Percentiles rank a stretch among this genome's conserved stretches.
These are phyloP conservation scores for Myriosclerotinia scirpicola DNA, from an alignment of 2,329 filamentous ascomycete species.

Conservation along the genomic window DNA sequence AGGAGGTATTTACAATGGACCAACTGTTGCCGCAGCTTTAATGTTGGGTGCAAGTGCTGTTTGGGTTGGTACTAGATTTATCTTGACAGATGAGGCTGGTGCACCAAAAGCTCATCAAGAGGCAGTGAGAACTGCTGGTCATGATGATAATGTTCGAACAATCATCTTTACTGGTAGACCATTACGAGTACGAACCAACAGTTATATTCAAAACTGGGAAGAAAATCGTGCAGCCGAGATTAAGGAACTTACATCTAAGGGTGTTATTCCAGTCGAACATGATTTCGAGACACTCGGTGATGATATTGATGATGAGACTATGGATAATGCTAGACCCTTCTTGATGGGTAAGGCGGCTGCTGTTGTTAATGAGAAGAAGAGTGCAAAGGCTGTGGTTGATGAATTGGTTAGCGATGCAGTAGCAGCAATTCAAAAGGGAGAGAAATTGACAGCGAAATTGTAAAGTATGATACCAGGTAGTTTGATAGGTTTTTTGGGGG, in stretches of 20 bases:
- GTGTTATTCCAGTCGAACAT: conserved; percentile 88
- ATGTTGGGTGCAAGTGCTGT: conserved; percentile 91
- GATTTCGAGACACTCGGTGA: conserved; percentile 83
- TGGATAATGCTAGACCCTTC: conserved; percentile 89
- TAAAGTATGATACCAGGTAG: conserved; percentile 40
- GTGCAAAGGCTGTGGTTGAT: conserved; percentile 87
- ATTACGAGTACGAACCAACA: conserved; percentile 87
- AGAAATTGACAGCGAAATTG: conserved; percentile 69
- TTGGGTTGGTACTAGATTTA: conserved; percentile 96
- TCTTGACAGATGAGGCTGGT: conserved; percentile 90
- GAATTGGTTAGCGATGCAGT: conserved; percentile 88
- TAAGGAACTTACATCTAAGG: conserved; percentile 85
- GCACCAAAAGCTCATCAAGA: conserved; percentile 94
- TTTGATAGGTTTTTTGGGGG: too few relatives aligned
- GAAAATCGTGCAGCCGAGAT: conserved; percentile 87
- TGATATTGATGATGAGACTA: conserved; percentile 71
- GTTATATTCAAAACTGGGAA: conserved; percentile 94
- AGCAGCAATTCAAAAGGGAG: conserved; percentile 65
- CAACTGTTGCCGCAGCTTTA: conserved; percentile 82
- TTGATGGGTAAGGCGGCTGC: conserved; percentile 97
- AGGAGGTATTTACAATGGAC: conserved; percentile 90
- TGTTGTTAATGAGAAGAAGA: conserved; percentile 89
- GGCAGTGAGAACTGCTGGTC: conserved; percentile 84
- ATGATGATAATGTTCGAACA: conserved; percentile 94
- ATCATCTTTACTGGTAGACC: conserved; percentile 98